phyloP scores from a whole-genome alignment of 164 flowering plant genomes.

The Stephania japonica region DNA sequence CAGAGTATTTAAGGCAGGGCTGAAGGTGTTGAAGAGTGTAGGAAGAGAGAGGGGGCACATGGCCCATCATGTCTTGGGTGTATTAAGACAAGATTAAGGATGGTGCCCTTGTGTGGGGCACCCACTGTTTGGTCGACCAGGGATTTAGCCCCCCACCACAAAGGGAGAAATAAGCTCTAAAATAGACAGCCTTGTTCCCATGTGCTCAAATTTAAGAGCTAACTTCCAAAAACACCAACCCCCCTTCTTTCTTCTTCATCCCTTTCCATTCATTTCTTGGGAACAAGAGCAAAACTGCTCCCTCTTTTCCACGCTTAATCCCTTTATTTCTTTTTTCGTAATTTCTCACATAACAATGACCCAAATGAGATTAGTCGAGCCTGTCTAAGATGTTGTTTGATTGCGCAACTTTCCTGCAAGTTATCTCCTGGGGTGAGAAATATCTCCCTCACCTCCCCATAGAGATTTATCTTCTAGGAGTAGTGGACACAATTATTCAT shows the following conservation, averaged over 20 bases:
- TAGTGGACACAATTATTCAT: too few species aligned
- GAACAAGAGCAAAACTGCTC: constrained; percentile 10
- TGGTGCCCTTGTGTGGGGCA: constrained; percentile 40
- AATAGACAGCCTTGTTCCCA: constrained; percentile 75
- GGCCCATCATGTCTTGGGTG: constrained; percentile 57
- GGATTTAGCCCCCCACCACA: constrained; percentile 46
- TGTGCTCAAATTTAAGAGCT: constrained; percentile 71
- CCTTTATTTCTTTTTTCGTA: background rate
- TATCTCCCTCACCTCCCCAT: background rate
- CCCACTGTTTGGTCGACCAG: constrained; percentile 46
- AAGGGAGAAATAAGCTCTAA: constrained; percentile 39
- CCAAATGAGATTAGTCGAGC: too few species aligned
- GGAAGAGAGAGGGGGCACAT: constrained; percentile 41
- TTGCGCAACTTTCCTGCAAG: too few species aligned
- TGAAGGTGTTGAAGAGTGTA: constrained; percentile 12
- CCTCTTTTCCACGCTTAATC: background rate
- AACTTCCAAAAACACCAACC: constrained; percentile 59
- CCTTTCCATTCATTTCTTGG: constrained; percentile 17
- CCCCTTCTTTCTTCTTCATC: constrained; percentile 24
- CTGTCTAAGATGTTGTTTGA: too few species aligned
- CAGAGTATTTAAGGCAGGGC: background rate
- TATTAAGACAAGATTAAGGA: constrained; percentile 58
- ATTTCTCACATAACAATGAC: background rate
- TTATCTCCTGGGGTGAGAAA: too few species aligned
- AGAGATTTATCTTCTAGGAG: too few species aligned